A percentile compares a stretch with the other conserved stretches of the same genome.
Evolutionary conservation across 306 rosid species (phyloP).

Genomic region (Senna siamea): DNA sequence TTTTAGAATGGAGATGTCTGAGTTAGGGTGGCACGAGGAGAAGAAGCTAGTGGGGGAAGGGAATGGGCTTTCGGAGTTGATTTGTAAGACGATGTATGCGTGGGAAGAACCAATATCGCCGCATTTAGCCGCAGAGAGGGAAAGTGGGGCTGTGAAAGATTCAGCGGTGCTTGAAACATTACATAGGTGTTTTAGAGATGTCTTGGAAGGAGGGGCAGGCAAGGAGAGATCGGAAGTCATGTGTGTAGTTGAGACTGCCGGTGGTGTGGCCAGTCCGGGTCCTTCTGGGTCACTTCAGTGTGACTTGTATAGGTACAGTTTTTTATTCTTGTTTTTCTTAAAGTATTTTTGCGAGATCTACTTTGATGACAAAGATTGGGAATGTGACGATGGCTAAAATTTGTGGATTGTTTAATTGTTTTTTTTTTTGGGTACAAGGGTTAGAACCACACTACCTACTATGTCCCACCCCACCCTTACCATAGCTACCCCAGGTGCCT

Average conservation of each 20-base stretch:
- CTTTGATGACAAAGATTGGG: not conserved
- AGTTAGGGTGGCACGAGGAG: conserved; percentile 40
- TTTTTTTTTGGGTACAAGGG: not conserved
- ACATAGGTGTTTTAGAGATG: conserved; percentile 55
- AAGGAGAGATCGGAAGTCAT: conserved; percentile 51
- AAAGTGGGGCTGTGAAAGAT: conserved; percentile 60
- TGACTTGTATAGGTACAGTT: conserved; percentile 77
- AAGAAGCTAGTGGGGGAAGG: conserved; percentile 13
- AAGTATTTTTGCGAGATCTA: not conserved
- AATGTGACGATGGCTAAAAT: conserved; percentile 1
- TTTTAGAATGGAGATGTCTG: conserved; percentile 34
- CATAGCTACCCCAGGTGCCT: too few species aligned
- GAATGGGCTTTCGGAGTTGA: conserved; percentile 47
- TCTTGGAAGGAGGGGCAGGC: conserved; percentile 39
- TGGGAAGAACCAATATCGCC: conserved; percentile 91
- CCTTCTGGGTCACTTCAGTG: conserved; percentile 96
- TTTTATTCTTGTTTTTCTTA: not conserved
- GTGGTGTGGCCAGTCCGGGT: conserved; percentile 94
- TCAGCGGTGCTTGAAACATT: conserved; percentile 51
- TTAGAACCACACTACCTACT: too few species aligned
- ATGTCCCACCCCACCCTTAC: too few species aligned
- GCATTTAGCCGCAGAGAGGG: conserved; percentile 86
- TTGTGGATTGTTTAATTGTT: not conserved
- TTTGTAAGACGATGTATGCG: conserved; percentile 85
- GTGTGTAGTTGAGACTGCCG: conserved; percentile 88